These are phyloP conservation scores for Naganishia onofrii DNA, from an alignment of 768 basidiomycete genomes.

Conservation along the genomic window DNA sequence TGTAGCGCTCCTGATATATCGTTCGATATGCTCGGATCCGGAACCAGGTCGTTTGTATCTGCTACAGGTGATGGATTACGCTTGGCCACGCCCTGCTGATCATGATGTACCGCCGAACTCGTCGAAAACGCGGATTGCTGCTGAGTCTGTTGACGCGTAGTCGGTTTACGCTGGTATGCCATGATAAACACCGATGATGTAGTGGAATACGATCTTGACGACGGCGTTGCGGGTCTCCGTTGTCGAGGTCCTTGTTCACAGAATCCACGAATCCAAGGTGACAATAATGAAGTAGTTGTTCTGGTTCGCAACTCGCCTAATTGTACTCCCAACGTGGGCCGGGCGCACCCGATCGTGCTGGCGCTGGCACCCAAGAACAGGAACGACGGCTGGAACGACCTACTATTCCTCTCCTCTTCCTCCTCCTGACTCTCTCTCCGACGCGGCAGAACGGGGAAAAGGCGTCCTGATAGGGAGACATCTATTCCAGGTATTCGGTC, in stretches of 20 bases:
- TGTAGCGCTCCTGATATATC: slow-evolving; percentile 13
- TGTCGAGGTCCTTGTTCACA: background rate
- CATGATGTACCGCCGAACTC: slow-evolving; percentile 9
- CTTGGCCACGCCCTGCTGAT: background rate
- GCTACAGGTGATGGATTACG: background rate
- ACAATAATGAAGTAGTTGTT: no score
- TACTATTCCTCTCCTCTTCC: no score
- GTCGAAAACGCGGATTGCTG: slow-evolving; percentile 4
- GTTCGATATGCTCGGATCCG: background rate
- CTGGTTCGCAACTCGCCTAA: no score
- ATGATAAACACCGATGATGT: background rate
- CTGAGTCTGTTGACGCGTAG: background rate
- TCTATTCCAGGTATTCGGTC: no score
- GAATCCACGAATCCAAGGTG: background rate
- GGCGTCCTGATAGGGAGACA: no score
- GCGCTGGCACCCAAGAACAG: background rate
- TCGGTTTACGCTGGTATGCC: slow-evolving; percentile 13
- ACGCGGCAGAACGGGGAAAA: no score
- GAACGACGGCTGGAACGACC: no score
- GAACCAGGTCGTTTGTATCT: background rate
- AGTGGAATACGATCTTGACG: background rate
- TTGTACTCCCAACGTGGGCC: background rate
- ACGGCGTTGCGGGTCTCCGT: background rate
- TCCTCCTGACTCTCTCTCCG: no score
- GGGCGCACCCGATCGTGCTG: slow-evolving; percentile 1